Conservation (phyloP, 2,329 filamentous ascomycete genomes). For the Trichoderma sp. region DNA sequence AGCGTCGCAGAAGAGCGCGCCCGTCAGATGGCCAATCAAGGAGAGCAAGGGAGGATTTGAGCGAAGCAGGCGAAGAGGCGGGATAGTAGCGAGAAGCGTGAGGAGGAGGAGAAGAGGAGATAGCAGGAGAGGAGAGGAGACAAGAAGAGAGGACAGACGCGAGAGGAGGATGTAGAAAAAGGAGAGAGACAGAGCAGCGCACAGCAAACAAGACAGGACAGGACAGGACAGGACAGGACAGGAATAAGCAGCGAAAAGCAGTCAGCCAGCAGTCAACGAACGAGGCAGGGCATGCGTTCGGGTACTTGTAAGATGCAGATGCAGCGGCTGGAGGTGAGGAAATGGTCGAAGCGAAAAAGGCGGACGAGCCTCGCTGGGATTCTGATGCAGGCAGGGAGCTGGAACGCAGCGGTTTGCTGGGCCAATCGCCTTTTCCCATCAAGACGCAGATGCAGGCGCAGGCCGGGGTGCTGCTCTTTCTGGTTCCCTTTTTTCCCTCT, state of each 20-base stretch:
- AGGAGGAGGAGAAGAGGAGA: neutral
- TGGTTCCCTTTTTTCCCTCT: neutral
- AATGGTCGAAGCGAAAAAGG: constrained; percentile 5
- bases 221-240: neutral
- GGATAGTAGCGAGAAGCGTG: neutral
- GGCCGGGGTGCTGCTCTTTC: neutral
- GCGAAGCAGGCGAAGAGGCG: neutral
- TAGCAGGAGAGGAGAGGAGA: neutral
- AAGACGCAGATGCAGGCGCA: neutral
- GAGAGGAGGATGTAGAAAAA: neutral
- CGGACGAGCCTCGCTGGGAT: neutral
- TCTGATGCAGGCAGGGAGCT: neutral
- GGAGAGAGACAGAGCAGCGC: neutral
- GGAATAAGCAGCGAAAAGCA: neutral
- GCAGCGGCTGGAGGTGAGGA: neutral
- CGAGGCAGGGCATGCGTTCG: neutral
- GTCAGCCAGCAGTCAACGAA: neutral
- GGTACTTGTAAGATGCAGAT: neutral
- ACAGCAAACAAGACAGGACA: neutral
- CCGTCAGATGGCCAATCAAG: constrained; percentile 8
- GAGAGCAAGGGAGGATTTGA: neutral
- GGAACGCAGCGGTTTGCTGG: neutral
- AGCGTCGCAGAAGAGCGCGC: constrained; percentile 17
- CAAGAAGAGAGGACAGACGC: neutral
- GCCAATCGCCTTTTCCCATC: neutral